phyloP scores from a whole-genome alignment of 2,329 filamentous ascomycete genomes.

The Ophidiomyces ophidiicola region DNA sequence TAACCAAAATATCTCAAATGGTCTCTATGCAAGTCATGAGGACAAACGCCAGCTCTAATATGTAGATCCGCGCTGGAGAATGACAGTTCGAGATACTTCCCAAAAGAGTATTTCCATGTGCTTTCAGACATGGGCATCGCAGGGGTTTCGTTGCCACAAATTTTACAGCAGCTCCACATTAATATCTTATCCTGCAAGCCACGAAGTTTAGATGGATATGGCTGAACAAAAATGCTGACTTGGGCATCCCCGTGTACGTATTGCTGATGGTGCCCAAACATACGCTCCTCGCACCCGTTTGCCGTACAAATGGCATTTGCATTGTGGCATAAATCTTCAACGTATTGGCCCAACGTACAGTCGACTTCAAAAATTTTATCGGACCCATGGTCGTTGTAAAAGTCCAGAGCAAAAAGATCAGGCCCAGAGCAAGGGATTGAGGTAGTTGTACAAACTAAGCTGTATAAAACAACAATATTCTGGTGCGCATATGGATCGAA shows the following conservation, averaged over 20 bases:
- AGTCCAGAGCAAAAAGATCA: slow-evolving; percentile 76
- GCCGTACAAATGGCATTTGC: slow-evolving; percentile 67
- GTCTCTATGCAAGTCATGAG: slow-evolving; percentile 84
- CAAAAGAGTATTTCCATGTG: slow-evolving; percentile 97
- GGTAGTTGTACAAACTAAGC: slow-evolving; percentile 81
- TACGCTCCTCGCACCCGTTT: slow-evolving; percentile 74
- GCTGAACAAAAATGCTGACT: slow-evolving; percentile 80
- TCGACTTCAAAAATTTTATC: slow-evolving; percentile 63
- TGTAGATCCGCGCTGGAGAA: slow-evolving; percentile 86
- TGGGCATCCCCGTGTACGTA: slow-evolving; percentile 95
- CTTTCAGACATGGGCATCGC: slow-evolving; percentile 83
- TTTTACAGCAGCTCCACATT: slow-evolving; percentile 96
- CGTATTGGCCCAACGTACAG: slow-evolving; percentile 86
- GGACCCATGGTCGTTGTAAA: slow-evolving; percentile 78
- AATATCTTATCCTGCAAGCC: slow-evolving; percentile 63
- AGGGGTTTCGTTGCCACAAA: slow-evolving; percentile 80
- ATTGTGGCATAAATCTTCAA: slow-evolving; percentile 73
- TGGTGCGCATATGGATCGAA: slow-evolving; percentile 95
- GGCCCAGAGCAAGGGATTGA: slow-evolving; percentile 89
- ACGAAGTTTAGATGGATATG: slow-evolving; percentile 53
- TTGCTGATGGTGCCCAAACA: slow-evolving; percentile 87
- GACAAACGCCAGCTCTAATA: slow-evolving; percentile 61
- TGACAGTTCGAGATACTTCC: slow-evolving; percentile 92
- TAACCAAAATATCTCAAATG: slow-evolving; percentile 89
- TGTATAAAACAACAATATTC: slow-evolving; percentile 89